Evolutionary conservation across 768 basidiomycete species (phyloP), one percentile per base, ranked within the genome.

Genomic region (Tylopilus vinaceipallidus): DNA sequence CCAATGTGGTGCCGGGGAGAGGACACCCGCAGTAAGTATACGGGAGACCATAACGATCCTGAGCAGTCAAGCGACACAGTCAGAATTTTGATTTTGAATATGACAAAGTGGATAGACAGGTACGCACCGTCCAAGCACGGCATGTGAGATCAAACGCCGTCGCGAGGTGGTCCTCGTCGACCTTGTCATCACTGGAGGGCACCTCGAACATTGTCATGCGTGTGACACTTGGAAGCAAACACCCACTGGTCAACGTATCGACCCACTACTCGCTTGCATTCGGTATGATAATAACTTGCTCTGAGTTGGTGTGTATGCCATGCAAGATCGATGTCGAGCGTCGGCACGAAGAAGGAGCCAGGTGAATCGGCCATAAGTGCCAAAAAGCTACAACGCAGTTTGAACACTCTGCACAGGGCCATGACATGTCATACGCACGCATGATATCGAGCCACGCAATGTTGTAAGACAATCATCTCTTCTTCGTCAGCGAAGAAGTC

Each of bases 241-340:
- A 56, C 79, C 49, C 44, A 81, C 81, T 83, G 81, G 59, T 83
- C 75, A n/a, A 83, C 60, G 44, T 75, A 80, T 13, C 77, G 70
- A 2, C 72, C 70, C 11, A 79, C 58, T 45, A 69, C 64, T 0
- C 22, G 52, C 44, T 61, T 58, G 41, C 77, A 76, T 45, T 81
- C 73, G 0, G 32, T 46, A 5, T 67, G 60, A 60, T 86, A 86
- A 30, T 61, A 61, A 1, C 42, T 39, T 0, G 71, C 71, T 55
- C 72, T 67, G 2, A 86, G 71, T 54, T 85, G 84, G 52, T 87
- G 84, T 0, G 84, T 83, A 53, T 88, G 86, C 84, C 85, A 86
- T 1, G 75, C 80, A 33, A 88, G 73, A 54, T 87, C 85, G 39
- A 88, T 84, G 50, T 87, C 84, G 12, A 88, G 66, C 0, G 83